phyloP scores from a whole-genome alignment of 2,329 filamentous ascomycete species.

The Samsoniella hepiali region DNA sequence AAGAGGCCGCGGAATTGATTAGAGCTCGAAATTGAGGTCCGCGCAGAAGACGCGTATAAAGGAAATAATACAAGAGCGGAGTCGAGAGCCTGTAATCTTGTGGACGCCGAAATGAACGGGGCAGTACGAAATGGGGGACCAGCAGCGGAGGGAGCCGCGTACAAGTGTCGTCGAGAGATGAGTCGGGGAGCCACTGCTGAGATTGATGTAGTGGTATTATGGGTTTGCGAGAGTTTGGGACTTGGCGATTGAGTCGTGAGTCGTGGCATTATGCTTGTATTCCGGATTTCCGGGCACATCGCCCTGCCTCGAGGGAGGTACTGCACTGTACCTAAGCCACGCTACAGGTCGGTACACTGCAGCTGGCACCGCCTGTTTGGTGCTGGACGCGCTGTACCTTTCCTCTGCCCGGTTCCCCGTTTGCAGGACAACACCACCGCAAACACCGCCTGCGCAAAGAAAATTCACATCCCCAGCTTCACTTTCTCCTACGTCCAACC shows the following conservation, averaged over 20 bases:
- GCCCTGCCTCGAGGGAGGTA: not conserved
- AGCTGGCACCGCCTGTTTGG: not conserved
- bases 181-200: not conserved
- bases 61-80: conserved; percentile 5
- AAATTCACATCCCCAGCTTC: not conserved
- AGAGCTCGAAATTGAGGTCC: not conserved
- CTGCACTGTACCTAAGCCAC: not conserved
- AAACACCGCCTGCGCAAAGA: not conserved
- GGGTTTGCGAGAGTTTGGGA: not conserved
- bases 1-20: not conserved
- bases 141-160: not conserved
- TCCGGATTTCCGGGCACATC: no score
- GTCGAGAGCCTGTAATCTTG: not conserved
- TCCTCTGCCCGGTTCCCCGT: not conserved
- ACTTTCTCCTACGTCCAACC: not conserved
- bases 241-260: not conserved
- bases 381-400: no score
- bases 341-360: not conserved
- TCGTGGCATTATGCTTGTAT: not conserved
- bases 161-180: not conserved
- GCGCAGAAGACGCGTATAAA: not conserved
- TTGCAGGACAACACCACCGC: conserved; percentile 9
- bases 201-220: not conserved
- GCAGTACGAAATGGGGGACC: not conserved
- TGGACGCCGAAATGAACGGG: conserved; percentile 1